Percentiles rank a stretch among this genome's conserved stretches.
Evolutionary conservation across 495 filamentous ascomycete species (phyloP).

Genomic region (Geoglossum glabrum): DNA sequence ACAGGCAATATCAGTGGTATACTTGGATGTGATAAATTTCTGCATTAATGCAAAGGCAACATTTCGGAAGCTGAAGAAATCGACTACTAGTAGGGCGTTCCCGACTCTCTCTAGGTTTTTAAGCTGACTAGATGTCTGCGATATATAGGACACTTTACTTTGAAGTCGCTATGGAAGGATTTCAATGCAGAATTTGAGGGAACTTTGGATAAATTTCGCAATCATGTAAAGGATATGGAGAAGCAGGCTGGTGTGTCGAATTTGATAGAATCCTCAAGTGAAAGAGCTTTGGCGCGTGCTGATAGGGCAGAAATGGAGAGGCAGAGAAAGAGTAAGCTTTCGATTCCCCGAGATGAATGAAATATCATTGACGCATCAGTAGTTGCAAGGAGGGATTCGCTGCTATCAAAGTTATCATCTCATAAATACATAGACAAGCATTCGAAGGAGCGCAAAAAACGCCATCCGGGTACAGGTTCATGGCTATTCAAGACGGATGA

Average conservation of each 20-base stretch:
- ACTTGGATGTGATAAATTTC: conserved; percentile 23
- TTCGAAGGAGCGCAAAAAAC: conserved; percentile 1
- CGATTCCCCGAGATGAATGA: background rate
- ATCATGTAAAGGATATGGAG: conserved; percentile 9
- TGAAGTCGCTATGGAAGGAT: conserved; percentile 9
- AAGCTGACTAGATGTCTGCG: background rate
- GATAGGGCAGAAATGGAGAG: no score
- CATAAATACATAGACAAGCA: conserved; percentile 8
- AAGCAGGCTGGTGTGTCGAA: conserved; percentile 11
- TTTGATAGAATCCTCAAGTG: conserved; percentile 12
- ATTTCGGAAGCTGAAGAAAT: conserved; percentile 12
- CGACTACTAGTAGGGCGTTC: background rate
- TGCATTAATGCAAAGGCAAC: conserved; percentile 18
- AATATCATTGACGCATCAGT: background rate
- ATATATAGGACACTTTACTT: background rate
- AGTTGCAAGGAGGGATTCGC: conserved; percentile 5
- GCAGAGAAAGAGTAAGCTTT: background rate
- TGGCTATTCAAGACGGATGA: conserved; percentile 6
- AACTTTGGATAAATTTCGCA: conserved; percentile 6
- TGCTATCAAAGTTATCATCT: conserved; percentile 5
- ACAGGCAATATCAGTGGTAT: conserved; percentile 17
- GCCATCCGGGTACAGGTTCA: conserved; percentile 7
- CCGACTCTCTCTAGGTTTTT: background rate
- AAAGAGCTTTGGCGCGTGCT: conserved; percentile 5
- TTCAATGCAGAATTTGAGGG: conserved; percentile 11